Conservation (phyloP, 2,329 filamentous ascomycete genomes). For the Stachybotrys elegans region DNA sequence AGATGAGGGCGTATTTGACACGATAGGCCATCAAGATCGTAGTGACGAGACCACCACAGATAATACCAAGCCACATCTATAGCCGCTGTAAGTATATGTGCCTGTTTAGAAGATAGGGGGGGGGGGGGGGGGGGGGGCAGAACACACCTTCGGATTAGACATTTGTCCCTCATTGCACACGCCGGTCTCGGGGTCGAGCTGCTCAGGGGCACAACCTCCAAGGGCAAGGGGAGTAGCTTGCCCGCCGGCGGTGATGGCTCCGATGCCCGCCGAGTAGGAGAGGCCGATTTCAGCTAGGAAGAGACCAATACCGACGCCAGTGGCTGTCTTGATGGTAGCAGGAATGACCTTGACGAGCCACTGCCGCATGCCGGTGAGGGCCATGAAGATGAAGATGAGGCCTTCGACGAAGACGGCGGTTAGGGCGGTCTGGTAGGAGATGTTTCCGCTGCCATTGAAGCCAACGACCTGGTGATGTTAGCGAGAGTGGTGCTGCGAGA, state of each 20-base stretch:
- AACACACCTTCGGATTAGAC: constrained; percentile 63
- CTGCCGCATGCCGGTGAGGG: constrained; percentile 64
- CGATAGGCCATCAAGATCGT: constrained; percentile 76
- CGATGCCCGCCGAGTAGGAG: constrained; percentile 78
- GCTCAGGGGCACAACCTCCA: constrained; percentile 63
- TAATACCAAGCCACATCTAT: constrained; percentile 79
- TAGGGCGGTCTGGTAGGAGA: constrained; percentile 56
- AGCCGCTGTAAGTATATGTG: not conserved
- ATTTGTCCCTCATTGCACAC: constrained; percentile 60
- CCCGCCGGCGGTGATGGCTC: constrained; percentile 66
- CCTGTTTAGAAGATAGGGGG: not conserved
- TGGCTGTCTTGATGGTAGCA: constrained; percentile 59
- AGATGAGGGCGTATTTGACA: constrained; percentile 69
- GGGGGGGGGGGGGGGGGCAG: not conserved
- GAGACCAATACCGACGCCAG: constrained; percentile 60
- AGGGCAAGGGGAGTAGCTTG: constrained; percentile 67
- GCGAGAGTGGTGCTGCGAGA: not conserved
- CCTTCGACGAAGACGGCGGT: constrained; percentile 62
- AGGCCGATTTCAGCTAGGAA: constrained; percentile 61
- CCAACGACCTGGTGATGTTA: constrained; percentile 44
- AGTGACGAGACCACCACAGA: constrained; percentile 73
- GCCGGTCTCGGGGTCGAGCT: constrained; percentile 39
- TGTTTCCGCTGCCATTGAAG: constrained; percentile 48
- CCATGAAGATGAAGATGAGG: constrained; percentile 59
- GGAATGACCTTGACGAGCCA: constrained; percentile 66